phyloP scores from a whole-genome alignment of 2,329 filamentous ascomycete species.

The Rutstroemia sp. region DNA sequence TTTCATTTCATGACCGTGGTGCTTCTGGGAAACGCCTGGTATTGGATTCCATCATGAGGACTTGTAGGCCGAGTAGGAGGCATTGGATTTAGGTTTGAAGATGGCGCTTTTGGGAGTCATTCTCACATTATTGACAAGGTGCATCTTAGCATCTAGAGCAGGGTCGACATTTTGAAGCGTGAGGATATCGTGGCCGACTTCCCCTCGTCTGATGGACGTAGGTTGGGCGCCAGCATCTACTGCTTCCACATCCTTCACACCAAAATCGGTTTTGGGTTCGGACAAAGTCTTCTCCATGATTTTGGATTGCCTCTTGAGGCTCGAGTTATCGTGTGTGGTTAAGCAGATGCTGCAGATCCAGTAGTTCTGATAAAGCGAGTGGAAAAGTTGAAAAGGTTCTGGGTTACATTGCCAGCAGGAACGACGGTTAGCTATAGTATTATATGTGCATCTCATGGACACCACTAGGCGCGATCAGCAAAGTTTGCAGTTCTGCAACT shows the following conservation, averaged over 20 bases:
- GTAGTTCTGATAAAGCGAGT: no score
- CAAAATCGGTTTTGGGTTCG: constrained; percentile 5
- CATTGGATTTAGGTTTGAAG: not conserved
- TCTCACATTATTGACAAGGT: constrained; percentile 58
- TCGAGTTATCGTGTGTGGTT: no score
- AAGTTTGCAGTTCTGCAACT: no score
- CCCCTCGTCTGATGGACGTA: no score
- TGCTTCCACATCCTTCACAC: constrained; percentile 9
- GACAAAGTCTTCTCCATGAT: not conserved
- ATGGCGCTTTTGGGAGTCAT: constrained; percentile 1
- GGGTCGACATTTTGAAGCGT: constrained; percentile 51
- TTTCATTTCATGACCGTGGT: not conserved
- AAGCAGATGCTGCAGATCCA: no score
- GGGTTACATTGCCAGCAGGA: no score
- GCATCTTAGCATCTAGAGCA: constrained; percentile 59
- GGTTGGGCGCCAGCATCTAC: not conserved
- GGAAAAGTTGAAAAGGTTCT: no score
- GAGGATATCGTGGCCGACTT: constrained; percentile 40
- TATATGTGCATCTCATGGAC: no score
- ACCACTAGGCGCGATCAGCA: no score
- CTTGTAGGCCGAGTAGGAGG: not conserved
- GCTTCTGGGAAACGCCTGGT: not conserved
- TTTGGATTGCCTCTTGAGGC: not conserved
- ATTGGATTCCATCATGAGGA: not conserved
- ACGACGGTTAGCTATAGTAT: no score